phyloP scores from a whole-genome alignment of 257 asterid genomes.

The Salvia rosmarinus region DNA sequence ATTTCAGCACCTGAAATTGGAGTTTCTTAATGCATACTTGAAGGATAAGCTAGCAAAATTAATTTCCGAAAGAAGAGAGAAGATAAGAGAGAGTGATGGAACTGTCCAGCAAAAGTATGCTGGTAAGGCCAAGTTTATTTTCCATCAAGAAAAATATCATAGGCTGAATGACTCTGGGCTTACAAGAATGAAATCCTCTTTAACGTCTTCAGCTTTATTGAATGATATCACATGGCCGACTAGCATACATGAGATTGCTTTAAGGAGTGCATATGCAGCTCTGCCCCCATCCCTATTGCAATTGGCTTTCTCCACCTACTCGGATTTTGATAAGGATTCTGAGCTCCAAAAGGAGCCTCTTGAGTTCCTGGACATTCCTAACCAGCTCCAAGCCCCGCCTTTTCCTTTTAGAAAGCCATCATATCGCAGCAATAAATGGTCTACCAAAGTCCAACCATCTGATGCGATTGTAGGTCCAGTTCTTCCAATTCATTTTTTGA shows the following conservation, averaged over 20 bases:
- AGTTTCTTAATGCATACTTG: slow-evolving; percentile 56
- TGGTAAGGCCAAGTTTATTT: slow-evolving; percentile 15
- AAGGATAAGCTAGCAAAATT: slow-evolving; percentile 45
- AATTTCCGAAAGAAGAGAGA: slow-evolving; percentile 41
- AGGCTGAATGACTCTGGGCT: slow-evolving; percentile 43
- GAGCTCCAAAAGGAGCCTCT: slow-evolving; percentile 37
- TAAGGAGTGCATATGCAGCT: slow-evolving; percentile 49
- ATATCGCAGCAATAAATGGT: slow-evolving; percentile 49
- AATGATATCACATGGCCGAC: slow-evolving; percentile 59
- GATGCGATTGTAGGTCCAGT: slow-evolving; percentile 49
- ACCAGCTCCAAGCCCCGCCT: slow-evolving; percentile 43
- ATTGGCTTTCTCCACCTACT: slow-evolving; percentile 49
- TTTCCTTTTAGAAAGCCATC: slow-evolving; percentile 58
- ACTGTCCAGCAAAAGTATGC: slow-evolving; percentile 33
- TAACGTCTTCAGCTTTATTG: slow-evolving; percentile 37
- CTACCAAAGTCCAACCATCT: slow-evolving; percentile 46
- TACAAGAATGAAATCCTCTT: slow-evolving; percentile 35
- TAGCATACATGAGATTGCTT: slow-evolving; percentile 69
- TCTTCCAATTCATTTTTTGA: slow-evolving; percentile 62
- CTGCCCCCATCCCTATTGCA: slow-evolving; percentile 53
- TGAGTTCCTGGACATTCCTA: slow-evolving; percentile 51
- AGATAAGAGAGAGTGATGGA: slow-evolving; percentile 31
- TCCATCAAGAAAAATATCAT: slow-evolving; percentile 49
- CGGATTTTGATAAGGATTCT: slow-evolving; percentile 36
- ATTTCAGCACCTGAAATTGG: slow-evolving; percentile 45